Evolutionary conservation across 192 early-diverging fungal genomes (phyloP).

Genomic region (Geranomyces variabilis): DNA sequence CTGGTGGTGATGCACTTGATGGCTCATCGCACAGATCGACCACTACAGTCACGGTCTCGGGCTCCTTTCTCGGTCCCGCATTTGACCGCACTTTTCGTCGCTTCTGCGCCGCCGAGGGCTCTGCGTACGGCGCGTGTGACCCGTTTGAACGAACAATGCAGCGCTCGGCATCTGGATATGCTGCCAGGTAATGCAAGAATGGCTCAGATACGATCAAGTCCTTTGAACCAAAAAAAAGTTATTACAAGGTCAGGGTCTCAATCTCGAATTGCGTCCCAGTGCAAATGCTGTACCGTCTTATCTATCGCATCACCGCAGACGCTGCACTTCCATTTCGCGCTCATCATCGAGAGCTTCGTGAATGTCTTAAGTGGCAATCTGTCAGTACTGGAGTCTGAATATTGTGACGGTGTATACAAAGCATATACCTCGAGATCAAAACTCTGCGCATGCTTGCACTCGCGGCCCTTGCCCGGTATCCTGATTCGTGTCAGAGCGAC

Average conservation of each 20-base stretch:
- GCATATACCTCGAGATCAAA: constrained; percentile 31
- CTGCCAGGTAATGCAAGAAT: constrained; percentile 28
- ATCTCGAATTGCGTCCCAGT: neutral
- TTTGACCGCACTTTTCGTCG: neutral
- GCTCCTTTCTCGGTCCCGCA: neutral
- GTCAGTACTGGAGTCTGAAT: neutral
- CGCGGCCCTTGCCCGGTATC: constrained; percentile 29
- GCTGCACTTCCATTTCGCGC: constrained; percentile 32
- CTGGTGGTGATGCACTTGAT: neutral
- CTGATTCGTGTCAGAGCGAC: constrained; percentile 14
- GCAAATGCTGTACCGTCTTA: constrained; percentile 12
- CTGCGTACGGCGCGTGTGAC: constrained; percentile 19
- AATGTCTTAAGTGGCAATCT: constrained; percentile 21
- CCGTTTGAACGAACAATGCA: constrained; percentile 29
- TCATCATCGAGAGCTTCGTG: constrained; percentile 18
- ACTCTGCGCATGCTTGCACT: constrained; percentile 33
- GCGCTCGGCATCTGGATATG: constrained; percentile 20
- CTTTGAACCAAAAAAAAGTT: neutral
- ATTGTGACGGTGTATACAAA: neutral
- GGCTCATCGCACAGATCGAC: constrained; percentile 20
- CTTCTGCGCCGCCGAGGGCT: neutral
- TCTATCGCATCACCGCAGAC: constrained; percentile 28
- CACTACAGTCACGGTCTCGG: neutral
- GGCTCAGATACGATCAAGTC: constrained; percentile 30
- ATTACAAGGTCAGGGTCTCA: neutral